phyloP scores from a whole-genome alignment of 139 green algal species.

The Eudorina sp. region DNA sequence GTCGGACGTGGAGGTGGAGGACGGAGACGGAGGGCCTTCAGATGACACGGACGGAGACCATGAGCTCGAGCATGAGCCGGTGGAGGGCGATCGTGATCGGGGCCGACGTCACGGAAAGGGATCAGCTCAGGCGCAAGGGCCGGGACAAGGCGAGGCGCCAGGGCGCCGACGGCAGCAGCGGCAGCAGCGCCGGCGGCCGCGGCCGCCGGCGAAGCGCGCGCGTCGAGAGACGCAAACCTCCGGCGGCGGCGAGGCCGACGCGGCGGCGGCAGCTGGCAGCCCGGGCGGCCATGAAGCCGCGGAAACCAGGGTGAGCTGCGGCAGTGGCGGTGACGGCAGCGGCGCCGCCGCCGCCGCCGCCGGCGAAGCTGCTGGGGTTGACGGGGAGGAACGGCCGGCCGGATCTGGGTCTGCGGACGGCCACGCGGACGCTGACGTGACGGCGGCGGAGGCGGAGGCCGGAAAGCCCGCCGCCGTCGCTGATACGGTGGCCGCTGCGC shows the following conservation, averaged over 20 bases:
- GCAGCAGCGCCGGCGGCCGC: conserved; percentile 20
- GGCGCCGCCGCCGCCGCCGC: not conserved
- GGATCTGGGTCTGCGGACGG: not conserved
- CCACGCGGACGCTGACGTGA: not conserved
- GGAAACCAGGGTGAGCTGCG: not conserved
- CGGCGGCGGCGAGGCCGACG: not conserved
- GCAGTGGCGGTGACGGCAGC: not conserved
- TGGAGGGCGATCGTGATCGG: too few species aligned
- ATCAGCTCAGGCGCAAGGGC: not conserved
- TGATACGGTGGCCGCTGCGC: not conserved
- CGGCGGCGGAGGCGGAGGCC: not conserved
- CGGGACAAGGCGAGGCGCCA: not conserved
- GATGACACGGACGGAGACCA: too few species aligned
- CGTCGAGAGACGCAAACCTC: not conserved
- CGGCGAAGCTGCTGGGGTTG: too few species aligned
- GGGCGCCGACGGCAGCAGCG: not conserved
- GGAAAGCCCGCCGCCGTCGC: not conserved
- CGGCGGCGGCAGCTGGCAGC: not conserved
- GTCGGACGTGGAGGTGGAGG: not conserved
- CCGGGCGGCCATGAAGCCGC: too few species aligned
- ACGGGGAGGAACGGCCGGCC: not conserved
- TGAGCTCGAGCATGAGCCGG: too few species aligned
- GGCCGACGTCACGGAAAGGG: too few species aligned
- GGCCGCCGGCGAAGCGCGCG: not conserved
- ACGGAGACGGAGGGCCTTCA: not conserved